These are phyloP conservation scores for Flaveria sonorensis DNA, from an alignment of 129 eudicot genomes.

Conservation along the genomic window DNA sequence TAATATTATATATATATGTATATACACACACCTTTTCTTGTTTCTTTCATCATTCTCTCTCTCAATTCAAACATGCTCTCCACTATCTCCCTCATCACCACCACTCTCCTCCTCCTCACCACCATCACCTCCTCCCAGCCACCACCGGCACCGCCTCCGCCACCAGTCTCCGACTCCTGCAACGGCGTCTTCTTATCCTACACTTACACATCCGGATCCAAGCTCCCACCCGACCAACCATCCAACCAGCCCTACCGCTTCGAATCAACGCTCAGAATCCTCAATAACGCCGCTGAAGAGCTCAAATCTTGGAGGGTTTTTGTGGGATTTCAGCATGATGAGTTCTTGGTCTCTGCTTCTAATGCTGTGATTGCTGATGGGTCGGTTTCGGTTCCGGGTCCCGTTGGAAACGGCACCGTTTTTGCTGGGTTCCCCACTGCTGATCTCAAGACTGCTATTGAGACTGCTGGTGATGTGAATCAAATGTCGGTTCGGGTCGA, in stretches of 20 bases:
- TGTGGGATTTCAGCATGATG: constrained; percentile 80
- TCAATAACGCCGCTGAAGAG: constrained; percentile 66
- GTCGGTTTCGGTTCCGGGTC: constrained; percentile 49
- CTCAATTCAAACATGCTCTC: constrained; percentile 13
- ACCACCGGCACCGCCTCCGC: constrained; percentile 35
- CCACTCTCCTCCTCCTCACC: constrained; percentile 39
- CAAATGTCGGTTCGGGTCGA: constrained; percentile 66
- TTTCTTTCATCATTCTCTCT: not conserved
- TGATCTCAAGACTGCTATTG: constrained; percentile 75
- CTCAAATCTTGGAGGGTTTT: constrained; percentile 77
- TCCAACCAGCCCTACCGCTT: constrained; percentile 72
- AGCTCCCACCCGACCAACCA: constrained; percentile 47
- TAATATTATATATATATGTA: accelerated
- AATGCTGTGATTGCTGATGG: constrained; percentile 81
- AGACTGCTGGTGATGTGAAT: constrained; percentile 80
- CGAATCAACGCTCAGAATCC: constrained; percentile 54
- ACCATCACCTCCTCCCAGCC: constrained; percentile 37
- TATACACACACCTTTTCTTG: no score
- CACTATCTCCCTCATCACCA: constrained; percentile 19
- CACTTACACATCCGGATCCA: constrained; percentile 41
- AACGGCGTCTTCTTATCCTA: constrained; percentile 70
- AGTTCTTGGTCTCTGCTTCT: constrained; percentile 70
- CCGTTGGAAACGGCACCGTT: constrained; percentile 75
- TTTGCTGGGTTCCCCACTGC: constrained; percentile 78
- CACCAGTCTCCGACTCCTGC: constrained; percentile 63